Evolutionary conservation across 2,329 filamentous ascomycete genomes (phyloP), one percentile per base, ranked within the genome.

Genomic region (Davidsoniella virescens): DNA sequence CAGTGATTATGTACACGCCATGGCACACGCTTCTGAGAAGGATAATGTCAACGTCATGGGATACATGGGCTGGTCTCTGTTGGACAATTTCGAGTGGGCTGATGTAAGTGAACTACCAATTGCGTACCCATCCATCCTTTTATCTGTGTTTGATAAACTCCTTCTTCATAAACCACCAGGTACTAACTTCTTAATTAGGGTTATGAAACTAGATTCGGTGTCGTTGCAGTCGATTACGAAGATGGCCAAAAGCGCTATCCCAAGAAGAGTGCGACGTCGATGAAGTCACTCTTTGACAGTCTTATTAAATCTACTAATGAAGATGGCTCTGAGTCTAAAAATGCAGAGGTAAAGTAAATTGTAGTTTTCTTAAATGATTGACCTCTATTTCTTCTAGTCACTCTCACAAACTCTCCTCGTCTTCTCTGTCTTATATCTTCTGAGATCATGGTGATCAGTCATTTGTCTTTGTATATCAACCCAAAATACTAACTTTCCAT

Each of bases 21-120:
- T 93, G 74, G 84, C 82, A 23, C 73, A 82, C 59, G 84, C 87
- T 2, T 75, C 75, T 37, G 69, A 71, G 48, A 66, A 80, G 58
- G 84, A 92, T 59, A 80, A 81, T n/a, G 84, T 87, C 45, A 74
- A 90, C 59, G 82, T 90, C 50, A 72, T 74, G 57, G 85, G 80
- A 3, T 93, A 92, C 65, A 77, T 90, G 69, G 86, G 82, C 14
- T 94, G 87, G 86, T 87, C 81, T 62, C 72, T 94, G 56, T 76
- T 94, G 74, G 87, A 93, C 65, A 90, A 90, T 69, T 90, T 90
- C 59, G 85, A 90, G 65, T 90, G 84, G 84, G 84, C 86, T n/a
- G 86, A 93, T 63, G 51, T 53, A 47, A 50, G 50, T 48, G 6
- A 29, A 5, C 7, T 29, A 41, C 20, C 33, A 33, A 33, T 8